Evolutionary conservation across 2,329 filamentous ascomycete genomes (phyloP).

Genomic region (Biscogniauxia mediterranea): DNA sequence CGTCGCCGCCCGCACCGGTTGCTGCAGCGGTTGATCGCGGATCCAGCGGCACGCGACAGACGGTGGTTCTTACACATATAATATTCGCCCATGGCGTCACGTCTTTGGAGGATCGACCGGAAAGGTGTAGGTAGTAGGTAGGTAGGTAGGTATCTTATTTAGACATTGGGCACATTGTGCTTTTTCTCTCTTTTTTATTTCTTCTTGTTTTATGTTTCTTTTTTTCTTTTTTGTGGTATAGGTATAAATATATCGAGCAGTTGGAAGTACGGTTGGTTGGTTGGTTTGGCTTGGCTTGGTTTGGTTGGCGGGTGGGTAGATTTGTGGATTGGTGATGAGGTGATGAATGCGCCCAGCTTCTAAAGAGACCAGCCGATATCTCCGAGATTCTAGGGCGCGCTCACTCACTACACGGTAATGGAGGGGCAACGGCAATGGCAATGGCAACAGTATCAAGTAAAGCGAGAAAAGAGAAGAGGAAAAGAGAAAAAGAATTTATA

Average conservation of each 20-base stretch:
- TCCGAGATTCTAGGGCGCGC: slow-evolving; percentile 4
- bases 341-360: too few relatives aligned
- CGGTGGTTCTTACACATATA: not conserved
- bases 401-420: not conserved
- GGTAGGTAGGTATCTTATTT: too few relatives aligned
- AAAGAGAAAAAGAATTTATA: slow-evolving; percentile 9
- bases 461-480: slow-evolving; percentile 11
- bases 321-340: too few relatives aligned
- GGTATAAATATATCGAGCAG: not conserved
- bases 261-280: not conserved
- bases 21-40: slow-evolving; percentile 2
- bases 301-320: too few relatives aligned
- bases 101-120: not conserved
- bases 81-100: not conserved
- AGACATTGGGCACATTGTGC: too few relatives aligned
- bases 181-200: too few relatives aligned
- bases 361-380: slow-evolving; percentile 5
- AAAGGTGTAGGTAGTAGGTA: not conserved
- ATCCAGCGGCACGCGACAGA: not conserved
- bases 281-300: not conserved
- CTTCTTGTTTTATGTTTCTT: too few relatives aligned
- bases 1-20: slow-evolving; percentile 14
- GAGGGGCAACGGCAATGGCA: not conserved
- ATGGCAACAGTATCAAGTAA: not conserved
- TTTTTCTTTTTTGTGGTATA: too few relatives aligned